Base-by-base conservation (phyloP, 805 yeast species). In the Grigorovia humatica region DNA sequence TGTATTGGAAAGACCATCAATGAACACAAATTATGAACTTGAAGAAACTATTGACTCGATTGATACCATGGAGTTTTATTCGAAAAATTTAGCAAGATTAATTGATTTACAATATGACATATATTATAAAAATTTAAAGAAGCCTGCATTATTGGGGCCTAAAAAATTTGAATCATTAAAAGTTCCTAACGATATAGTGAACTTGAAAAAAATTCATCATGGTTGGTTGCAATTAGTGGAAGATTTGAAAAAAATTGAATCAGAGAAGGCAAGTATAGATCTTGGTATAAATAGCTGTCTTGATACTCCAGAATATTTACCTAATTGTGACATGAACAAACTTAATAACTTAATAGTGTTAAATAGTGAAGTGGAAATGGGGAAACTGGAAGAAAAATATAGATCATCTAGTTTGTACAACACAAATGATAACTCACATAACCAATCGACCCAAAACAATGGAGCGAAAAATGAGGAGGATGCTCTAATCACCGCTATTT, bases 61-160 rank as follows among this genome's bases (percentile, higher is more conserved):
- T 32, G 32, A 20, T 32, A 38, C 30, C n/a, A 32, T 40, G 18
- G 45, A 50, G 11, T 18, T 17, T 2, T 48, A 41, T 49, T 50
- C 44, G 11, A 38, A 23, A 4, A 48, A 44, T 11, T 42, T 62
- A 23, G 48, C 48, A 9, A 46, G 48, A 15, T 35, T 59, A 17
- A 54, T 55, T 5, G 40, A 48, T 18, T 20, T 50, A 42, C 65
- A 62, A 51, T 44, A 57, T 19, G 48, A 52, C 3, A 17, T 51
- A 17, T 59, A 54, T 49, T 62, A 57, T 43, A 51, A 55, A 13
- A 52, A 54, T 27, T 51, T 62, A 29, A 52, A 43, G 6, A 43
- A 47, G 23, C 63, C 65, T n/a, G 52, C 55, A 30, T 54, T 53
- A 43, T 49, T 57, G 17, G 63, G 61, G 2, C 51, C 58, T 17